A percentile compares a stretch with the other conserved stretches of the same genome.
Evolutionary conservation across 1,284 basidiomycete species (phyloP).

Genomic region (Chalciporus sp.): DNA sequence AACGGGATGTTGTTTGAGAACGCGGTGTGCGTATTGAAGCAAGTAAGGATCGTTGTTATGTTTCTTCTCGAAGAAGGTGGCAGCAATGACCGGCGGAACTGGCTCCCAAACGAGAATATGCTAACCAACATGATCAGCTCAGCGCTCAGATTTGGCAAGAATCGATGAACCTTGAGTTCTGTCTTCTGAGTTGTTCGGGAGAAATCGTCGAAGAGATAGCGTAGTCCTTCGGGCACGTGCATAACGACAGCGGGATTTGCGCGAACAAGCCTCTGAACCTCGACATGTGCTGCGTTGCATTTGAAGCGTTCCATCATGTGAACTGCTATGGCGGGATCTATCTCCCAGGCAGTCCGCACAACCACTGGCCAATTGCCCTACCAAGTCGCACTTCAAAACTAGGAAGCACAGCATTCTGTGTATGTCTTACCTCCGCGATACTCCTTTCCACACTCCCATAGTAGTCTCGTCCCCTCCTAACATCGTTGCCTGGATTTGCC

Average conservation of each 20-base stretch:
- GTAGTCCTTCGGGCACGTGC: conserved; percentile 78
- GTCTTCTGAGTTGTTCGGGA: conserved; percentile 57
- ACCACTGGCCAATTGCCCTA: conserved; percentile 73
- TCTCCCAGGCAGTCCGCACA: conserved; percentile 80
- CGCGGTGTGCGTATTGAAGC: conserved; percentile 96
- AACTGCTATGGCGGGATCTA: conserved; percentile 83
- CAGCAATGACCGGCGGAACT: conserved; percentile 85
- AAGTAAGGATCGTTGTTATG: conserved; percentile 85
- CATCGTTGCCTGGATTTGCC: conserved; percentile 85
- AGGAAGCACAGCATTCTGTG: neutral
- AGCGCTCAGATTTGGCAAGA: neutral
- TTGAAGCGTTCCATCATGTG: conserved; percentile 90
- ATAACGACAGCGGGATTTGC: conserved; percentile 74
- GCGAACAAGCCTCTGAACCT: conserved; percentile 78
- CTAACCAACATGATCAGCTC: conserved; percentile 42
- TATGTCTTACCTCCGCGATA: conserved; percentile 57
- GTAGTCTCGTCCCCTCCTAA: conserved; percentile 66
- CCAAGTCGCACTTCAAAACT: conserved; percentile 13
- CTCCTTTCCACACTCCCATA: conserved; percentile 57
- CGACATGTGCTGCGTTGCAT: conserved; percentile 57
- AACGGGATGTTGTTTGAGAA: conserved; percentile 93
- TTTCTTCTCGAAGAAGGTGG: conserved; percentile 84
- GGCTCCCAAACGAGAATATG: conserved; percentile 88
- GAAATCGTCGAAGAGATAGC: conserved; percentile 77
- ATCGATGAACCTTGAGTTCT: conserved; percentile 68